These are phyloP conservation scores for Pythium pectinolyticum DNA, from an alignment of 352 stramenopile species.

Conservation along the genomic window DNA sequence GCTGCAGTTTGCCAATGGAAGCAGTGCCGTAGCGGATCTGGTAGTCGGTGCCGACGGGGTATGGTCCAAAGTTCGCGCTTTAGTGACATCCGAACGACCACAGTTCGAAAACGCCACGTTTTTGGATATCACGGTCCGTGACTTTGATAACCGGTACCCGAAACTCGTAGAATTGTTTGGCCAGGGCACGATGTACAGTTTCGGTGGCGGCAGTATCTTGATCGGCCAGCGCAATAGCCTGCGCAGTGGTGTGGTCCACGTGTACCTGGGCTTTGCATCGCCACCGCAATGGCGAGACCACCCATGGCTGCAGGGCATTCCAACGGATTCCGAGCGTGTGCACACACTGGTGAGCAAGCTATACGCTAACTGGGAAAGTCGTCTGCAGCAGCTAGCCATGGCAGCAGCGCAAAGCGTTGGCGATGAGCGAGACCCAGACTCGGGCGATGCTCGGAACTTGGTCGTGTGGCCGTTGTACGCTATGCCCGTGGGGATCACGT, in stretches of 20 bases:
- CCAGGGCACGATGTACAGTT: slow-evolving; percentile 20
- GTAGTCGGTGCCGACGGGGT: slow-evolving; percentile 24
- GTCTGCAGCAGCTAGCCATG: slow-evolving; percentile 11
- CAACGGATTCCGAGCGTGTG: slow-evolving; percentile 8
- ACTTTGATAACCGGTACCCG: slow-evolving; percentile 28
- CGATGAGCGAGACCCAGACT: not conserved
- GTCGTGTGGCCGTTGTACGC: slow-evolving; percentile 14
- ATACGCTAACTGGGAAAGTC: slow-evolving; percentile 20
- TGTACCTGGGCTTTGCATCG: slow-evolving; percentile 26
- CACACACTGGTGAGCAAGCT: slow-evolving; percentile 7
- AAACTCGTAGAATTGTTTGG: slow-evolving; percentile 23
- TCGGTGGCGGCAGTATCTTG: slow-evolving; percentile 18
- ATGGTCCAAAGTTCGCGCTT: slow-evolving; percentile 24
- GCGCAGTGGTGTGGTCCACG: slow-evolving; percentile 24
- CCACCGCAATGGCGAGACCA: slow-evolving; percentile 3
- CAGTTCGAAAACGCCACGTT: slow-evolving; percentile 14
- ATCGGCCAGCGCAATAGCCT: slow-evolving; percentile 26
- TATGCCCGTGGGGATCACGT: slow-evolving; percentile 16
- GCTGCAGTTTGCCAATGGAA: slow-evolving; percentile 16
- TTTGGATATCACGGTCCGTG: slow-evolving; percentile 9
- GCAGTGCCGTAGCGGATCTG: slow-evolving; percentile 8
- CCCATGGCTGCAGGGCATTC: not conserved
- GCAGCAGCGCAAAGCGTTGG: not conserved
- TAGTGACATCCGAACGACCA: slow-evolving; percentile 9
- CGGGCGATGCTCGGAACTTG: no score